Evolutionary conservation across 805 yeast species (phyloP).

Genomic region (Naumovozyma baii): DNA sequence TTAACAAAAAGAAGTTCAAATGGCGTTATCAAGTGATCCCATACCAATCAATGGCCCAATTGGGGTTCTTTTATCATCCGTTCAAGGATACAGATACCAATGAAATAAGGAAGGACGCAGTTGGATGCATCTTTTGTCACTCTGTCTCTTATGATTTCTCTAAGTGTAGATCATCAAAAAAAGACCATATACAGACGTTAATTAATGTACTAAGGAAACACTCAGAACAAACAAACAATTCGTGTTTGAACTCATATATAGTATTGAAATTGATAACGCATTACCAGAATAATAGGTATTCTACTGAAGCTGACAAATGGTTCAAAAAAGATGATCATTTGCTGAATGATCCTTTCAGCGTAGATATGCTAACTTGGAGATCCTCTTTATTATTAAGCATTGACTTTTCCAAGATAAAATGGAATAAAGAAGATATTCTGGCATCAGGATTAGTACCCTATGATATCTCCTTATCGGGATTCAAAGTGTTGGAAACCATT

Average conservation of each 20-base stretch:
- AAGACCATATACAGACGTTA: slow-evolving; percentile 18
- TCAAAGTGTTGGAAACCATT: slow-evolving; percentile 7
- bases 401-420: slow-evolving; percentile 5
- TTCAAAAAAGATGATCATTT: slow-evolving; percentile 8
- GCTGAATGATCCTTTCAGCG: slow-evolving; percentile 14
- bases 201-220: slow-evolving; percentile 19
- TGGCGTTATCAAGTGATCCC: slow-evolving; percentile 29
- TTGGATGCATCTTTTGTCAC: slow-evolving; percentile 21
- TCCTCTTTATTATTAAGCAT: slow-evolving; percentile 3
- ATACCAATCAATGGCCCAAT: slow-evolving; percentile 15
- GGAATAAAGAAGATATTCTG: slow-evolving; percentile 33
- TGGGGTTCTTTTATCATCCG: slow-evolving; percentile 25
- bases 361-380: slow-evolving; percentile 2
- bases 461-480: slow-evolving; percentile 39
- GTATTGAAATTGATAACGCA: neutral
- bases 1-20: slow-evolving; percentile 16
- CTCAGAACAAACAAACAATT: slow-evolving; percentile 2
- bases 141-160: slow-evolving; percentile 12
- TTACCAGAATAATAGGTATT: neutral
- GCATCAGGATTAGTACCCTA: slow-evolving; percentile 45
- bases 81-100: slow-evolving; percentile 4
- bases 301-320: neutral
- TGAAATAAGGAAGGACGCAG: slow-evolving; percentile 14
- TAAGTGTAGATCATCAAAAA: slow-evolving; percentile 20
- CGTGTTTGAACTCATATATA: neutral